Evolutionary conservation across 306 rosid genomes (phyloP), one percentile per base, ranked within the genome.

Genomic region (Adenanthera pavonina): DNA sequence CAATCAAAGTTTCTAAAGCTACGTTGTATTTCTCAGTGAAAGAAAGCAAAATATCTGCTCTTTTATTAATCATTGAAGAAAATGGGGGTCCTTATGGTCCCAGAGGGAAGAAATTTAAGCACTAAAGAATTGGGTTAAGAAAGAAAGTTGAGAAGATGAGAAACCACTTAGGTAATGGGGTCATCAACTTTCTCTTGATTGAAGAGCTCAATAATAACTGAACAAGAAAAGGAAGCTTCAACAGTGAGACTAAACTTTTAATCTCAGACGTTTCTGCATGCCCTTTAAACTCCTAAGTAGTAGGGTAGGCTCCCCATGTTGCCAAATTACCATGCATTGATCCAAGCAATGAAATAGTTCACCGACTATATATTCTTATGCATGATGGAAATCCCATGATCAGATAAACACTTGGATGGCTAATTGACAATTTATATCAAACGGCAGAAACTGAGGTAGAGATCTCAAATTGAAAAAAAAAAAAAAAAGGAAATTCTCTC

Each of bases 141-240:
- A 77, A 68, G 81, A 79, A 81, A 82, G 77, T 7, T 56, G 69
- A 67, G 80, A 64, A 70, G 81, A 80, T 65, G 88, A 82, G 83
- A 86, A 78, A 84, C 77, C 88, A 84, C 84, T 65, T 9, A 46
- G 54, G 46, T 59, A 44, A 80, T 65, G 89, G 91, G 87, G 88
- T 82, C 86, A 67, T 80, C 64, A 81, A 74, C 79, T 78, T 79
- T 79, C 80, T 79, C 75, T 70, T 73, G 80, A 75, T 88, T 83
- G 82, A 86, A 79, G 69, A 88, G 71, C 53, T 83, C 60, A 84
- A 71, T 74, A 79, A 64, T 72, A 84, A 72, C 84, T 15, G 46
- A 15, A 67, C 5, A 3, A 20, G 75, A 83, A 83, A 71, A 25
- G 81, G 60, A 57, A 36, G 80, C 74, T 75, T 60, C 75, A 70